Evolutionary conservation across 129 eudicot species (phyloP).

Genomic region (Lactuca saligna): DNA sequence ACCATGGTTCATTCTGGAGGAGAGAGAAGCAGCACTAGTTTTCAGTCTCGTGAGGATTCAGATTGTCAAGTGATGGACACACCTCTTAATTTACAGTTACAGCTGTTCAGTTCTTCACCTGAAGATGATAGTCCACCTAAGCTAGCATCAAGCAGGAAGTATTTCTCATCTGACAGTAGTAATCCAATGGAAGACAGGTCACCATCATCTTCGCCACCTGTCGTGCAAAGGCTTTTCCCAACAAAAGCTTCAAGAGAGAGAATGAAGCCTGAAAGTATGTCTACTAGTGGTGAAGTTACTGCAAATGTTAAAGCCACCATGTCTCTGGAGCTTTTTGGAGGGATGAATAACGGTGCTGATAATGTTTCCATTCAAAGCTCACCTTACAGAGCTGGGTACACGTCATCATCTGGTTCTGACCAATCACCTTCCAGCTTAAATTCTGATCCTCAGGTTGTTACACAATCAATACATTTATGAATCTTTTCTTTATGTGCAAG

Average conservation of each 20-base stretch:
- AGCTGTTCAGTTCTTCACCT: constrained; percentile 82
- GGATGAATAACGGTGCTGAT: constrained; percentile 35
- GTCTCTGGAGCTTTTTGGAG: constrained; percentile 82
- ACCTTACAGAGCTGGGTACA: constrained; percentile 68
- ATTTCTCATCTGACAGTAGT: constrained; percentile 83
- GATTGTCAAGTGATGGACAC: constrained; percentile 60
- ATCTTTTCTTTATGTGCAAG: background rate
- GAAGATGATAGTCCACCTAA: constrained; percentile 64
- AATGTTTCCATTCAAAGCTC: constrained; percentile 56
- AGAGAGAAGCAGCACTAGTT: constrained; percentile 77
- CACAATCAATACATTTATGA: background rate
- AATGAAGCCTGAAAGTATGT: constrained; percentile 51
- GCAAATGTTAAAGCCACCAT: constrained; percentile 45
- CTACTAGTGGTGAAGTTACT: constrained; percentile 44
- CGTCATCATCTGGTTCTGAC: constrained; percentile 87
- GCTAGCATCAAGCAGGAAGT: constrained; percentile 51
- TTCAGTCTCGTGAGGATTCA: constrained; percentile 81
- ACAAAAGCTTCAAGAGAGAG: constrained; percentile 47
- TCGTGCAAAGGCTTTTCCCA: constrained; percentile 70
- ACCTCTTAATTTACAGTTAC: constrained; percentile 49
- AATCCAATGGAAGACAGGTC: constrained; percentile 71
- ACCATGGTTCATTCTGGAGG: constrained; percentile 50
- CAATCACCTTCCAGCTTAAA: constrained; percentile 80
- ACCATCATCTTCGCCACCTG: constrained; percentile 82
- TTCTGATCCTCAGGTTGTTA: constrained; percentile 84